These are phyloP conservation scores for Fomitopsis serialis DNA, from an alignment of 768 basidiomycete genomes.

Conservation along the genomic window DNA sequence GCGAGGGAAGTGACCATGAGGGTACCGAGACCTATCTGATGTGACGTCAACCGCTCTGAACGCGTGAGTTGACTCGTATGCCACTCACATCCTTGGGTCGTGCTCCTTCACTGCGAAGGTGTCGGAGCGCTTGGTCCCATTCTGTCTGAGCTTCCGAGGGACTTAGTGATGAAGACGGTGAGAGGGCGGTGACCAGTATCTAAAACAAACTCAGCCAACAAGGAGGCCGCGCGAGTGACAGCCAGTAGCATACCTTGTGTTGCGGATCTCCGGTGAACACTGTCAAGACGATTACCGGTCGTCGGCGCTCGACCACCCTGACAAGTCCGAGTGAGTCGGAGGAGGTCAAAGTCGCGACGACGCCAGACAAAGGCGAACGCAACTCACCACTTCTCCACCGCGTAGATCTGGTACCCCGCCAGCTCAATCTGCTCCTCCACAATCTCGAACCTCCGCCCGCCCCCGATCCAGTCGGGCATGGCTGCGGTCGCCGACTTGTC, in stretches of 20 bases:
- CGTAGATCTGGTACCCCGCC: constrained; percentile 74
- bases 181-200: constrained; percentile 58
- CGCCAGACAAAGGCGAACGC: neutral
- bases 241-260: constrained; percentile 44
- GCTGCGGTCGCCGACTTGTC: constrained; percentile 9
- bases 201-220: constrained; percentile 18
- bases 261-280: constrained; percentile 74
- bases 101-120: constrained; percentile 65
- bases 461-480: constrained; percentile 33
- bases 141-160: constrained; percentile 42
- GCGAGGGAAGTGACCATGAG: constrained; percentile 82
- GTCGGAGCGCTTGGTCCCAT: constrained; percentile 57
- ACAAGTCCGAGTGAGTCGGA: neutral
- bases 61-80: neutral
- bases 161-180: constrained; percentile 37
- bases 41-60: neutral
- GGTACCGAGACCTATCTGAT: constrained; percentile 56
- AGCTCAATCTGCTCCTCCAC: constrained; percentile 44
- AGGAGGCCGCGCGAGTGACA: neutral
- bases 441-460: constrained; percentile 43
- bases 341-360: neutral
- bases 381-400: constrained; percentile 78
- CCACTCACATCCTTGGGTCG: constrained; percentile 57
- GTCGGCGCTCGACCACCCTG: constrained; percentile 65
- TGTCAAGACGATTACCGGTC: constrained; percentile 53